Conservation (phyloP, 2,329 filamentous ascomycete species). For the Curvularia sp. region DNA sequence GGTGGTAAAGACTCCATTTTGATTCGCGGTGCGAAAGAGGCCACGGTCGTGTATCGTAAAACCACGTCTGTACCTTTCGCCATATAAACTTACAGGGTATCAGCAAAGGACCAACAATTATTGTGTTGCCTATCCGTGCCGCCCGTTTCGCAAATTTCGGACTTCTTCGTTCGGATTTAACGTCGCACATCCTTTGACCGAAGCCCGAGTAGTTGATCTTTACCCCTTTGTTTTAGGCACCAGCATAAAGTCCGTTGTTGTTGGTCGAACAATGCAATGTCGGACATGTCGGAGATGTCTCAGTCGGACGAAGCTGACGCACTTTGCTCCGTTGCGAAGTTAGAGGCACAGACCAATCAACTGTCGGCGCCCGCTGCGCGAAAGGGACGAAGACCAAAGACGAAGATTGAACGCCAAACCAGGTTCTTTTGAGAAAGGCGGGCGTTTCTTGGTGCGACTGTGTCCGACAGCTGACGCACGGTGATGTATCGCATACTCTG, state of each 20-base stretch:
- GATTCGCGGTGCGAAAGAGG: not conserved
- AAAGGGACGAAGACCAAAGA: not conserved
- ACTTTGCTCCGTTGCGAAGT: not conserved
- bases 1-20: slow-evolving; percentile 10
- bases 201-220: not conserved
- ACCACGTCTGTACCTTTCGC: not conserved
- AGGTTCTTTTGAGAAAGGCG: slow-evolving; percentile 2
- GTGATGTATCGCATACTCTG: not conserved
- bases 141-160: slow-evolving; percentile 5
- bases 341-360: not conserved
- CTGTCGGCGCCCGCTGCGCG: not conserved
- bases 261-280: not conserved
- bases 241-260: slow-evolving; percentile 1
- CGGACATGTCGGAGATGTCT: not conserved
- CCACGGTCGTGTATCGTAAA: not conserved
- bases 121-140: slow-evolving; percentile 2
- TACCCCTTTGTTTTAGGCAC: slow-evolving; percentile 6
- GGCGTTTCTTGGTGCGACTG: not conserved
- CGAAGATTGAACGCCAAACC: not conserved
- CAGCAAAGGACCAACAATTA: not conserved
- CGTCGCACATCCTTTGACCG: not conserved
- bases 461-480: not conserved
- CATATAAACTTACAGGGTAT: not conserved
- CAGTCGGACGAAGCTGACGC: slow-evolving; percentile 3
- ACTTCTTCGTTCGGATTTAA: slow-evolving; percentile 5